Conservation (phyloP, 345 rosid genomes). For the Alliaria petiolata region DNA sequence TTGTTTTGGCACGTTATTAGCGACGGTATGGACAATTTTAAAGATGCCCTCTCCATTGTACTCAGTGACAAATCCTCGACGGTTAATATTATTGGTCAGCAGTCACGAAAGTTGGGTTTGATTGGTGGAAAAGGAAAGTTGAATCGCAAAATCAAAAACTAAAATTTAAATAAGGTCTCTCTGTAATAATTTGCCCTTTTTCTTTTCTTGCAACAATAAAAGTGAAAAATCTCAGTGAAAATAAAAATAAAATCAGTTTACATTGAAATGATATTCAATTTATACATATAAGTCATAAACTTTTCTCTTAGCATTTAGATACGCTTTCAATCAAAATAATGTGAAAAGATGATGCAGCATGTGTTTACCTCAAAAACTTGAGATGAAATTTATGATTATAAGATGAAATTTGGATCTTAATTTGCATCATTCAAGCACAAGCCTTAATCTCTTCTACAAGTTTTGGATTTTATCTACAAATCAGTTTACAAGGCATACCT, state of each 20-base stretch:
- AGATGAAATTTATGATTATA: not conserved
- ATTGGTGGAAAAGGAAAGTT: not conserved
- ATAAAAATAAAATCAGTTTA: not conserved
- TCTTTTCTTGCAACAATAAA: not conserved
- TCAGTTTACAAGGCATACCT: not conserved
- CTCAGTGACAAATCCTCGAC: constrained; percentile 59
- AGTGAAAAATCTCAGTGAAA: too few relatives aligned
- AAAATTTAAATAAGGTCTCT: not conserved
- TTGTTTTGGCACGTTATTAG: constrained; percentile 85
- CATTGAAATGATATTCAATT: not conserved
- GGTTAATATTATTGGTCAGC: constrained; percentile 47
- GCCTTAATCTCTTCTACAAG: not conserved
- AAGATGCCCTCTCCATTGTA: constrained; percentile 61
- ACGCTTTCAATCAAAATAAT: not conserved
- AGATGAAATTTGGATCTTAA: not conserved
- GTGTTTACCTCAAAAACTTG: not conserved
- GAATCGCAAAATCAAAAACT: constrained; percentile 2
- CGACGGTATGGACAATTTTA: constrained; percentile 54
- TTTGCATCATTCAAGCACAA: not conserved
- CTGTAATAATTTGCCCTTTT: not conserved
- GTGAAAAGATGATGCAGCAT: not conserved
- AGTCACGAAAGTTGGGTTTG: constrained; percentile 48
- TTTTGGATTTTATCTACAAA: not conserved
- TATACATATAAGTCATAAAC: too few relatives aligned
- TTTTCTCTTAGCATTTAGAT: not conserved